These are phyloP conservation scores for Aspergillus leporis DNA, from an alignment of 495 filamentous ascomycete genomes.

Conservation along the genomic window DNA sequence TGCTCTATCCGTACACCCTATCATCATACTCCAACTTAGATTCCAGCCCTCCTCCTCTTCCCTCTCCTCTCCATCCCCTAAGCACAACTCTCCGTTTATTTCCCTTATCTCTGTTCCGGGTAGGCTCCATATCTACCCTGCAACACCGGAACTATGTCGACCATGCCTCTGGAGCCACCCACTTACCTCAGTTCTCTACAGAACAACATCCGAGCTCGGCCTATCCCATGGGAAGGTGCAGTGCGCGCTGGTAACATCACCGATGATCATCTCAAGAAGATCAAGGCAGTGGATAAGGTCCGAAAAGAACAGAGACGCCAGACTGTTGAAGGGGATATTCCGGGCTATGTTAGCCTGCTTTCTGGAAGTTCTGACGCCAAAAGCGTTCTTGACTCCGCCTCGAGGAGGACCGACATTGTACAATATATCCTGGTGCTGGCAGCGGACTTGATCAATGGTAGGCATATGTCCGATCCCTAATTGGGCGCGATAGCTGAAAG, in stretches of 20 bases:
- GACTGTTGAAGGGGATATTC: slow-evolving; percentile 74
- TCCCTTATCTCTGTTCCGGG: slow-evolving; percentile 1
- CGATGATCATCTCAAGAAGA: slow-evolving; percentile 90
- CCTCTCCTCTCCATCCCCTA: slow-evolving; percentile 8
- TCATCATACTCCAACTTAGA: not conserved
- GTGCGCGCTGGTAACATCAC: slow-evolving; percentile 92
- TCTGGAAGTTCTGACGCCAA: slow-evolving; percentile 68
- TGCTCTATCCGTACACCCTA: slow-evolving; percentile 12
- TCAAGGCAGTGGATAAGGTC: slow-evolving; percentile 96
- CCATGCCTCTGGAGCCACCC: slow-evolving; percentile 87
- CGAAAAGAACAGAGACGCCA: slow-evolving; percentile 83
- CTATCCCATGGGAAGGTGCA: slow-evolving; percentile 97
- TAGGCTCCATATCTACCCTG: slow-evolving; percentile 3
- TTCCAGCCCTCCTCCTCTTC: not conserved
- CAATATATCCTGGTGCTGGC: slow-evolving; percentile 93
- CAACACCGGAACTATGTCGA: slow-evolving; percentile 27
- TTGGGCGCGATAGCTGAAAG: not conserved
- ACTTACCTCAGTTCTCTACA: slow-evolving; percentile 88
- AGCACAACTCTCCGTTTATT: not conserved
- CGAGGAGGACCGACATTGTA: slow-evolving; percentile 80
- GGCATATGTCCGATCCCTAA: not conserved
- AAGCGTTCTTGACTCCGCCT: slow-evolving; percentile 79
- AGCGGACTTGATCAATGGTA: slow-evolving; percentile 85
- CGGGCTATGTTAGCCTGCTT: slow-evolving; percentile 76
- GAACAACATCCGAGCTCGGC: slow-evolving; percentile 89